These are phyloP conservation scores for Coemansia sp. DNA, from an alignment of 192 early-diverging fungal genomes.

Conservation along the genomic window DNA sequence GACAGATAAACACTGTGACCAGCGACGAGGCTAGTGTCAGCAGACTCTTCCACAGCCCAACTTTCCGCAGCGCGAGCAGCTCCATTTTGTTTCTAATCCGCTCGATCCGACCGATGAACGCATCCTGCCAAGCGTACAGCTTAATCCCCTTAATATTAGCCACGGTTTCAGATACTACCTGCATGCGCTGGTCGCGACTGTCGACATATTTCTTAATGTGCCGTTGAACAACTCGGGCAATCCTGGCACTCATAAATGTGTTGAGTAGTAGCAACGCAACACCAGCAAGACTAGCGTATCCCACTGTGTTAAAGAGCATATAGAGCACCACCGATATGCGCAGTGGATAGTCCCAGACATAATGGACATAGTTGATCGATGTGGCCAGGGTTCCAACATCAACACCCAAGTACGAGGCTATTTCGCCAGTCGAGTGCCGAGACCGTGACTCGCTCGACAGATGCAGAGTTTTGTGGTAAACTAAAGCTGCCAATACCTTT, in stretches of 20 bases:
- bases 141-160: slow-evolving; percentile 59
- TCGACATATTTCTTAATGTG: slow-evolving; percentile 41
- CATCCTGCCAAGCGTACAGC: slow-evolving; percentile 61
- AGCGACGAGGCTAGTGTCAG: slow-evolving; percentile 78
- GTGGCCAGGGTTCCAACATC: slow-evolving; percentile 45
- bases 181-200: slow-evolving; percentile 55
- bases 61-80: slow-evolving; percentile 69
- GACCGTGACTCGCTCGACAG: slow-evolving; percentile 56
- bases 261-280: slow-evolving; percentile 14
- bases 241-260: slow-evolving; percentile 44
- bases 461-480: slow-evolving; percentile 16
- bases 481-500: slow-evolving; percentile 18
- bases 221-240: slow-evolving; percentile 46
- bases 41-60: slow-evolving; percentile 65
- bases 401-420: slow-evolving; percentile 65
- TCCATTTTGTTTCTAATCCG: slow-evolving; percentile 71
- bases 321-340: slow-evolving; percentile 13
- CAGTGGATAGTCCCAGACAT: slow-evolving; percentile 43
- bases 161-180: slow-evolving; percentile 55
- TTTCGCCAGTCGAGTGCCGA: slow-evolving; percentile 74
- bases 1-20: slow-evolving; percentile 82
- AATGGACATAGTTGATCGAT: slow-evolving; percentile 35
- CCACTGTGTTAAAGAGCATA: slow-evolving; percentile 25
- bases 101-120: slow-evolving; percentile 54
- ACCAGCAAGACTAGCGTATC: slow-evolving; percentile 19